Evolutionary conservation across 2,329 filamentous ascomycete genomes (phyloP).

Genomic region (Cytospora piceae): DNA sequence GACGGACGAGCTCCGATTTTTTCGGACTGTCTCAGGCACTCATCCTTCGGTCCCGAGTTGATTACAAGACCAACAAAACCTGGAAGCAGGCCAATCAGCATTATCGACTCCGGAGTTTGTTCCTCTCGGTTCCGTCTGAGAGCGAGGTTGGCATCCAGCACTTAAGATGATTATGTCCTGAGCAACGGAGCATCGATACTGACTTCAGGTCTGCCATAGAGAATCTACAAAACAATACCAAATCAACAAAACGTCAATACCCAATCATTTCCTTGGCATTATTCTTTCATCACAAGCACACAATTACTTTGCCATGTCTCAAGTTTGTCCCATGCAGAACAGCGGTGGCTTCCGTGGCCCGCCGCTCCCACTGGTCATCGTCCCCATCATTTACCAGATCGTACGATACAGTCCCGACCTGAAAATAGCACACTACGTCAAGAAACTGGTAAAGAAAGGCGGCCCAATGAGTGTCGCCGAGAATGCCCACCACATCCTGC

Average conservation of each 20-base stretch:
- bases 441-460: constrained; percentile 2
- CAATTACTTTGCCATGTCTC: constrained; percentile 10
- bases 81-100: constrained; percentile 1
- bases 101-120: background rate
- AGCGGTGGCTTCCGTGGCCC: constrained; percentile 20
- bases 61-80: background rate
- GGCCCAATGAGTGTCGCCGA: constrained; percentile 24
- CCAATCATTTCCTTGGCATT: background rate
- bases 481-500: constrained; percentile 25
- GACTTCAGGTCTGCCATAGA: background rate
- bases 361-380: constrained; percentile 23
- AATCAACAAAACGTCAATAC: background rate
- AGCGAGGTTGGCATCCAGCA: constrained; percentile 6
- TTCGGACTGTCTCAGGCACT: constrained; percentile 5
- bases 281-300: background rate
- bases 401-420: constrained; percentile 21
- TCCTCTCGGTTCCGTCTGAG: background rate
- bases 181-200: background rate
- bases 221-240: background rate
- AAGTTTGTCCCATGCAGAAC: constrained; percentile 16
- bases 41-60: constrained; percentile 12
- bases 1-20: constrained; percentile 1
- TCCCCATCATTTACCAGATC: constrained; percentile 27
- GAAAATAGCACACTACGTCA: constrained; percentile 14
- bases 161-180: background rate